Evolutionary conservation across 345 rosid genomes (phyloP), one percentile per base, ranked within the genome.

Genomic region (Gossypium arboreum): DNA sequence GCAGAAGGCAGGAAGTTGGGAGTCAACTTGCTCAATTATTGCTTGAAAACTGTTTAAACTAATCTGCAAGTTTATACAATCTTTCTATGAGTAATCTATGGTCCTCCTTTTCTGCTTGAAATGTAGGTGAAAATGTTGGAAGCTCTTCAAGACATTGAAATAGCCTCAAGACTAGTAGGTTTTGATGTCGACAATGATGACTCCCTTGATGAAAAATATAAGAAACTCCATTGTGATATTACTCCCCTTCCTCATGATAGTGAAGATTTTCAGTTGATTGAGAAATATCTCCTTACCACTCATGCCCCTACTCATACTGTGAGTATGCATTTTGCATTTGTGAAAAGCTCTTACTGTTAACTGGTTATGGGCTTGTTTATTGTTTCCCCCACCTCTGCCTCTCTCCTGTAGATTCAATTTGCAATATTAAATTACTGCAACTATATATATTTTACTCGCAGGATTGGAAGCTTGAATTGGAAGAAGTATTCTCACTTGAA

Each of bases 301-400:
- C 99, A 95, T 79, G 99, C 97, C 79, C 93, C 97, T 48, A 95
- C 98, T 70, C 99, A 91, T 83, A 91, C 85, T 43, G 97, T 93
- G 79, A 76, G 93, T 77, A 71, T 50, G 64, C 20, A 47, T 71
- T 13, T 67, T 68, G 16, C 25, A n/a, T 64, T 22, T 15, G 3
- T 66, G 22, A 45, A 59, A 70, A 25, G 59, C 72, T 68, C 54
- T 16, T 12, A 48, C 9, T 8, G 20, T 54, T 57, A 57, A 68
- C 24, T 13, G 13, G 24, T 58, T 24, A 12, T 72, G 75, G 41
- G 44, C 75, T 51, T 34, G 41, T 29, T 48, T 47, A 27, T 64
- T 45, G 3, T 70, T 24, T 2, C 4, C 16, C 2, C 34, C 12
- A 29, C 12, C 27, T 48, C 51, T 54, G 41, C 7, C 22, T 73